Base-by-base conservation (phyloP, 2,329 filamentous ascomycete genomes). In the Venturia oleaginea region DNA sequence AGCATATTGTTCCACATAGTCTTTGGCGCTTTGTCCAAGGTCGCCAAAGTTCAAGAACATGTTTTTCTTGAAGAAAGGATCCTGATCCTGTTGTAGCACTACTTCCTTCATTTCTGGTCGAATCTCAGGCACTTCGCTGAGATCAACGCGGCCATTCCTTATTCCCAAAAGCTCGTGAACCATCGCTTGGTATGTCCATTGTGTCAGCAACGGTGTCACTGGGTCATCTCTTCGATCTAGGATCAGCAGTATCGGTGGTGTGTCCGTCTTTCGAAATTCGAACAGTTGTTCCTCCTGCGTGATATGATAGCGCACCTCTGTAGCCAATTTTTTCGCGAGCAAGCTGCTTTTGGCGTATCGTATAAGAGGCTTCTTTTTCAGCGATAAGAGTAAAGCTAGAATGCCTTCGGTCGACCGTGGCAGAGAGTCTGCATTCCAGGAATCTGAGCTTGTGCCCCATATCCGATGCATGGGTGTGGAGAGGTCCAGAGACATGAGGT, bases 181-280 rank as follows among this genome's bases (percentile, higher is more conserved):
- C 92, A 99, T 99, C n/a, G 94, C 94, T 77, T 99, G 94, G 72
- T 99, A 99, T 32, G 94, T 99, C 94, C 94, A 99, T 74, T 99
- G 94, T 2, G 92, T 96, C 60, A 99, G 82, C 13, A 99, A 79
- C 0, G 94, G 94, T 3, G 94, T 99, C 61, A 97, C 89, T 0
- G 94, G 93, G 71, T 99, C 94, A 72, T 97, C 92, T 74, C 94
- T 85, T 51, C 94, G 86, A 76, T 99, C 94, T 37, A 99, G 78
- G 63, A 99, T 85, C 40, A 99, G 82, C 17, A 99, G 81, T 69
- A 99, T 92, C 0, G 95, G 94, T 10, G 93, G 90, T 0, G 94
- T 99, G 75, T 99, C 94, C 62, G 92, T 89, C 75, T 91, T 92
- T 68, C 93, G 85, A 75, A 99, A 99, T 74, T 97, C 92, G 76